Conservation (phyloP, 192 early-diverging fungal species). For the Backusella psychrophila region DNA sequence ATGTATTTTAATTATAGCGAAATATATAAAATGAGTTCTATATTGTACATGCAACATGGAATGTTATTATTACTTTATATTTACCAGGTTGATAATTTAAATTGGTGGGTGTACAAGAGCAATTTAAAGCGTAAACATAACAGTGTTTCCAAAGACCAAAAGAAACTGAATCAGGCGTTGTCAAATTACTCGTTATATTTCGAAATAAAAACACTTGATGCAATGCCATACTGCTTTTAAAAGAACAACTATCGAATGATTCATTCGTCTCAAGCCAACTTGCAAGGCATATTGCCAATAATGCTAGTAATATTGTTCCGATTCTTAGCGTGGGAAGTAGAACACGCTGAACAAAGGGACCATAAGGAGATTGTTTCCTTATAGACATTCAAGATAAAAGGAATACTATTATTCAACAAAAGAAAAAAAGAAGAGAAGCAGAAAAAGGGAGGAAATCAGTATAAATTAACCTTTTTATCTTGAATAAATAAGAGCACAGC, state of each 20-base stretch:
- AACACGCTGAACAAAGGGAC: slow-evolving; percentile 1
- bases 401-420: background rate
- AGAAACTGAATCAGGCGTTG: slow-evolving; percentile 8
- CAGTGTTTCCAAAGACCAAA: slow-evolving; percentile 13
- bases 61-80: background rate
- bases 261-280: slow-evolving; percentile 12
- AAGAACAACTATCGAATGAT: background rate
- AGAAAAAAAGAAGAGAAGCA: background rate
- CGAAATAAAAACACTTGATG: slow-evolving; percentile 8
- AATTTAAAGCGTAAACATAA: slow-evolving; percentile 10
- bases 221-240: slow-evolving; percentile 7
- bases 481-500: background rate
- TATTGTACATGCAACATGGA: background rate
- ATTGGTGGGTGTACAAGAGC: slow-evolving; percentile 9
- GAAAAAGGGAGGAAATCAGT: background rate
- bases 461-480: background rate
- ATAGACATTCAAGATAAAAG: background rate
- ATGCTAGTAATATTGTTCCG: background rate
- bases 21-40: background rate
- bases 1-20: background rate
- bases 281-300: slow-evolving; percentile 4
- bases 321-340: slow-evolving; percentile 3
- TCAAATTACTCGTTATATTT: slow-evolving; percentile 9
- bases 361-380: slow-evolving; percentile 13
- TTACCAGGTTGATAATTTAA: slow-evolving; percentile 9